Base-by-base conservation (phyloP, 2,329 filamentous ascomycete genomes). In the Beauveria sp. region DNA sequence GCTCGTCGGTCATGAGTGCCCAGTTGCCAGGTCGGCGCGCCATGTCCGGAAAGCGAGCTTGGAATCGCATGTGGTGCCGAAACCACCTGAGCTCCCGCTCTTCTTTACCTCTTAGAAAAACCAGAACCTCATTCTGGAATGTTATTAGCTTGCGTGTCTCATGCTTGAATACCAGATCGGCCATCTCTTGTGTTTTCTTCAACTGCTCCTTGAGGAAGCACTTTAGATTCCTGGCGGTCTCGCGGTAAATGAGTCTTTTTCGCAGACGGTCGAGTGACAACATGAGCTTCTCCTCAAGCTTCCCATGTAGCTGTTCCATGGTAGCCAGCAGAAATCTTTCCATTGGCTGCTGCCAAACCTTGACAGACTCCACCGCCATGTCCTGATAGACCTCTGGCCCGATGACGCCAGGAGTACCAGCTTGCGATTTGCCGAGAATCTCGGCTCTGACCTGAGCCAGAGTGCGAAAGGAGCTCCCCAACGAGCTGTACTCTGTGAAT, bases 341-440 rank as follows among this genome's bases (percentile, higher is more conserved):
- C 52, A 87, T 76, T 0, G 85, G 85, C 0, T 68, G 67, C 1
- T 78, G 68, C 88, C 88, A 90, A 1, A 83, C 80, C 8, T 71
- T 69, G 1, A 89, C 80, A 0, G 82, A 81, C n/a, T 82, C 73
- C 18, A 78, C 75, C 51, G 83, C 85, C 18, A 89, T 75, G 0
- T 77, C 76, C 31, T 86, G 80, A 24, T 87, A 84, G 0, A 88
- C 85, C 43, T 83, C 81, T 0, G 83, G 79, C 0, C 86, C 81
- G 0, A 85, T 81, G 0, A 85, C 77, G 7, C 82, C 80, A 0
- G 84, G 85, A 66, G 86, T 77, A 0, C 86, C 85, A 0, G 83
- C 80, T 20, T 77, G 77, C 28, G 80, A 82, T 14, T 83, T 83
- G 4, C 76, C 73, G 20, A 76, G 72, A 16, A 88, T 86, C 12